Evolutionary conservation across 1,284 basidiomycete genomes (phyloP), one percentile per base, ranked within the genome.

Genomic region (Spongispora temasekensis): DNA sequence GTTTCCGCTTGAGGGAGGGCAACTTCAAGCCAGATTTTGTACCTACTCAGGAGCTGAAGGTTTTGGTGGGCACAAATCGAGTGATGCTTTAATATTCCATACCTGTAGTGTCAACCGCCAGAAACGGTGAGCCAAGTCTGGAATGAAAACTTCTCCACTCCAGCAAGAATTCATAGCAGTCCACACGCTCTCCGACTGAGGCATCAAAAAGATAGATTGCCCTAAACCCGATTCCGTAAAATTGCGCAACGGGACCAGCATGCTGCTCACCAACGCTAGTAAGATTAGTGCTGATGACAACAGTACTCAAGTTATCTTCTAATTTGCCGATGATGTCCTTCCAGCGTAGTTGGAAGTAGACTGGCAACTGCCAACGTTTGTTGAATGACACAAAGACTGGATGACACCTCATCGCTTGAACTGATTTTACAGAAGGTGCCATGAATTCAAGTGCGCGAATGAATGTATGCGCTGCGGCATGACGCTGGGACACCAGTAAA

Each of bases 341-440:
- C 90, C 95, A 97, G n/a, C 96, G 85, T 65, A 99, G 80, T 73
- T 99, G 97, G 75, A 97, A 98, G 73, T 99, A 99, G 19, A 98
- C 92, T 1, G 94, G 92, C 7, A 99, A 81, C 72, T 98, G 97
- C 96, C 97, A 99, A 44, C 95, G 83, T 59, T 87, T 83, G 69
- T 91, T 87, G 68, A 98, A 97, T 1, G 87, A 75, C 8, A 72
- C 67, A 74, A 90, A 96, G 5, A 87, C 80, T 0, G 87, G 83
- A 72, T 94, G 91, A 5, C 77, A 70, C 5, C 93, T 86, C 83
- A 97, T 88, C 0, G 81, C 79, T 61, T 86, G 78, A 13, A 95
- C 83, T 2, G 91, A 83, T 37, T 84, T 79, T 13, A 83, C 73
- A 0, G 93, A 93, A 0, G 95, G 94, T 0, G 94, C 91, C 17